Base-by-base conservation (phyloP, 169 alveolate genomes). In the Cryptosporidium sp. region DNA sequence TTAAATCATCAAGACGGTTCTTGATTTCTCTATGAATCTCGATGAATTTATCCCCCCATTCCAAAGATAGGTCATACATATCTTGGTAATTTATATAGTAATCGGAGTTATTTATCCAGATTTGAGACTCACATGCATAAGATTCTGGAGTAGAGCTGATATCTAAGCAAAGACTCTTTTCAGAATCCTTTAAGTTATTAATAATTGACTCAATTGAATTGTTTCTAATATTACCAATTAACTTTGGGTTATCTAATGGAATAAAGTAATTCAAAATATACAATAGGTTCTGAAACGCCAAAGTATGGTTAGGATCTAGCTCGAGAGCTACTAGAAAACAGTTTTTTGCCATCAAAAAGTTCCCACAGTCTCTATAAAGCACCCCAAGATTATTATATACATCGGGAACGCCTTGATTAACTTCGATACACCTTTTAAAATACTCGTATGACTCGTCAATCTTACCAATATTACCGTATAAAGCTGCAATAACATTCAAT, bases 351-450 rank as follows among this genome's bases (percentile, higher is more conserved):
- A 91, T 92, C 35, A 70, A 69, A 61, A 91, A 84, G 44, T 85
- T 68, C 45, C 94, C 94, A 80, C 86, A 67, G 48, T 84, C 86
- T 23, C 93, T 85, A 52, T 85, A 87, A 8, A 93, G 73, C 48
- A 92, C 94, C 1, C 94, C 96, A 48, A 92, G 89, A 62, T 84
- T 75, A 44, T 75, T 85, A 44, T 65, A 87, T 23, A 94, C 92
- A 35, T 85, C 87, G 23, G 86, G 71, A 48, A 75, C 73, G 44
- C 84, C 69, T n/a, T 85, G 84, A 70, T 92, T 84, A 37, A 89
- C 60, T 86, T 92, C 91, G 18, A 93, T 85, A 6, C 94, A 91
- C 70, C 86, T 87, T 48, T 69, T 85, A 56, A 92, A 93, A 84
- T 84, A 86, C 3, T 51, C 58, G 42, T 86, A 75, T 12, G 96